A percentile compares a stretch with the other conserved stretches of the same genome.
Conservation (phyloP, 2,329 filamentous ascomycete species). For the Colletotrichum sp. region DNA sequence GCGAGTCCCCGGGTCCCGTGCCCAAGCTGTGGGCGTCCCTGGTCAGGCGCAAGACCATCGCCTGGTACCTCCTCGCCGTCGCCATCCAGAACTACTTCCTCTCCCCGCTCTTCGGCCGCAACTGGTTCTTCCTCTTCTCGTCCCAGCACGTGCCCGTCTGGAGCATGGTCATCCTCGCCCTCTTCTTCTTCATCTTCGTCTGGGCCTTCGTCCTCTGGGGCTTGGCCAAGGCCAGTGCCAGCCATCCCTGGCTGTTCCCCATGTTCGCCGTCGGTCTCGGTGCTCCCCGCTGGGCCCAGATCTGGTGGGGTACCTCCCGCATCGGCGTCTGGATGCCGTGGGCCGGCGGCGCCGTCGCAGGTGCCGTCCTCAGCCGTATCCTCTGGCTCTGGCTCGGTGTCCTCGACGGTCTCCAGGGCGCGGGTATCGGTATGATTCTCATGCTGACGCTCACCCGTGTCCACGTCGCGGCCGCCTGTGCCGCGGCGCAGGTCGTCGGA, state of each 20-base stretch:
- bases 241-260: slow-evolving; percentile 70
- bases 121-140: slow-evolving; percentile 69
- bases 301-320: slow-evolving; percentile 67
- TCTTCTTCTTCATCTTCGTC: slow-evolving; percentile 57
- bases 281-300: slow-evolving; percentile 70
- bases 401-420: slow-evolving; percentile 67
- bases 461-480: slow-evolving; percentile 66
- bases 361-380: slow-evolving; percentile 55
- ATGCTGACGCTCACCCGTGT: slow-evolving; percentile 68
- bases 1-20: slow-evolving; percentile 64
- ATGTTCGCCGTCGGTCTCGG: slow-evolving; percentile 71
- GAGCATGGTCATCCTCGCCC: slow-evolving; percentile 59
- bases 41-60: slow-evolving; percentile 65
- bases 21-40: slow-evolving; percentile 69
- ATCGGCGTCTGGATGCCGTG: slow-evolving; percentile 67
- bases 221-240: slow-evolving; percentile 58
- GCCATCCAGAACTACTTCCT: slow-evolving; percentile 72
- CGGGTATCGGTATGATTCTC: slow-evolving; percentile 72
- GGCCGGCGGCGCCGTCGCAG: slow-evolving; percentile 58
- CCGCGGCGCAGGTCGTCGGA: slow-evolving; percentile 66
- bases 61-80: slow-evolving; percentile 70
- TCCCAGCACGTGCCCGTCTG: slow-evolving; percentile 60
- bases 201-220: slow-evolving; percentile 58
- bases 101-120: slow-evolving; percentile 67
- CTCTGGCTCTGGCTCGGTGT: slow-evolving; percentile 71